Conservation (phyloP, 768 basidiomycete genomes). For the Pleurotus djamor region DNA sequence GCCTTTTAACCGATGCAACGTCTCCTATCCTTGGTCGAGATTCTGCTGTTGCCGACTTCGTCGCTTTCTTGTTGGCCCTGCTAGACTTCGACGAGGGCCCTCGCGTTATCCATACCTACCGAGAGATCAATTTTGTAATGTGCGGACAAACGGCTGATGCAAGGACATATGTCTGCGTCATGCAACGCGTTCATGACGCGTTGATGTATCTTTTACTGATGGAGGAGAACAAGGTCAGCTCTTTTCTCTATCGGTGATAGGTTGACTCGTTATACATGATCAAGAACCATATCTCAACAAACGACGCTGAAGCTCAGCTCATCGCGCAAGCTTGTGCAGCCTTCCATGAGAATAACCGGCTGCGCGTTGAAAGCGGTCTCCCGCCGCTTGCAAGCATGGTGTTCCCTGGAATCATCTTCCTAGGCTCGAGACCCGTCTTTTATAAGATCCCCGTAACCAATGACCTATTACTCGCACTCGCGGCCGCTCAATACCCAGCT, state of each 20-base stretch:
- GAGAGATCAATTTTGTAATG: conserved; percentile 21
- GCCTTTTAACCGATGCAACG: conserved; percentile 23
- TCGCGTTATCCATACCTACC: conserved; percentile 14
- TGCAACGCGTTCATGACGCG: conserved; percentile 10
- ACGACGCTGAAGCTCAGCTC: conserved; percentile 15
- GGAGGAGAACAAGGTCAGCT: conserved; percentile 17
- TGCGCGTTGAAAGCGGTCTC: background rate
- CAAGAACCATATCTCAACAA: conserved; percentile 2
- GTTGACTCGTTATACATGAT: background rate
- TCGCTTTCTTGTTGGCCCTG: conserved; percentile 17
- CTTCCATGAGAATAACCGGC: conserved; percentile 13
- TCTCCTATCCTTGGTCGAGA: conserved; percentile 10
- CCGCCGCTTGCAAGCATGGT: conserved; percentile 3
- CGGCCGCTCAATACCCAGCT: conserved; percentile 6
- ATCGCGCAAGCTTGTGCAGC: conserved; percentile 20
- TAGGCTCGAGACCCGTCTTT: conserved; percentile 8
- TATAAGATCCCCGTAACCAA: conserved; percentile 7
- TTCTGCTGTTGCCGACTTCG: conserved; percentile 27
- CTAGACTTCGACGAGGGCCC: conserved; percentile 13
- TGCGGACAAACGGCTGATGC: conserved; percentile 22
- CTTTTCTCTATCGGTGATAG: background rate
- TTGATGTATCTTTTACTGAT: conserved; percentile 16
- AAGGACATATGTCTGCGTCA: conserved; percentile 27
- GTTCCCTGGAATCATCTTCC: conserved; percentile 10
- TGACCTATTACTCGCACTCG: conserved; percentile 1